A percentile compares a stretch with the other conserved stretches of the same genome.
Evolutionary conservation across 2,329 filamentous ascomycete species (phyloP).

Genomic region (Graphiopsis chlorocephala): DNA sequence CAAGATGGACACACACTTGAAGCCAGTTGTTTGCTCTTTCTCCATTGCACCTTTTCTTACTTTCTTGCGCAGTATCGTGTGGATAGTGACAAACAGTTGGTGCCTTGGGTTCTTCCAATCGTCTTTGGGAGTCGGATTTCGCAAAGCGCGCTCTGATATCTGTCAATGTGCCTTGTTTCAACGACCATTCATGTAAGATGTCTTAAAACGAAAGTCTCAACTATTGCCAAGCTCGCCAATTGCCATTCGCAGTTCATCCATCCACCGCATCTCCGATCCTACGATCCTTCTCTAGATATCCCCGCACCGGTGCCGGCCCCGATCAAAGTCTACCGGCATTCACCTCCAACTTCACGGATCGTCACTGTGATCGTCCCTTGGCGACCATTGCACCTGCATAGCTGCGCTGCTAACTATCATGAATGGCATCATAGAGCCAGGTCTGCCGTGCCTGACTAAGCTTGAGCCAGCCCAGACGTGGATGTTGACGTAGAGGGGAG

Average conservation of each 20-base stretch:
- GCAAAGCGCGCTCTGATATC: neutral
- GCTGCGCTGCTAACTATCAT: neutral
- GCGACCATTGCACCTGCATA: neutral
- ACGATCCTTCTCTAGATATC: neutral
- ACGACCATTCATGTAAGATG: neutral
- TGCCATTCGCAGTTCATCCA: neutral
- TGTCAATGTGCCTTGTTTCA: neutral
- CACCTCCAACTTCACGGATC: neutral
- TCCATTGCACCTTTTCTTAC: neutral
- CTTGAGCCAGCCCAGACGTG: neutral
- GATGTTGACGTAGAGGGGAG: constrained; percentile 4
- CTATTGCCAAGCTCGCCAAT: neutral
- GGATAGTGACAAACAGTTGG: neutral
- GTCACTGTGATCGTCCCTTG: constrained; percentile 1
- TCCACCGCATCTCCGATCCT: neutral
- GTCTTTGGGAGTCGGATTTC: neutral
- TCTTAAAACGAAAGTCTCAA: neutral
- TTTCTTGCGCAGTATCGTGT: neutral
- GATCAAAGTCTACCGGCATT: neutral
- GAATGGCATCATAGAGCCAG: constrained; percentile 2
- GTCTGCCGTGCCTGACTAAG: constrained; percentile 1
- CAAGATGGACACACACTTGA: neutral
- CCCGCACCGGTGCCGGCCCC: neutral
- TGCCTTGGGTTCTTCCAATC: neutral
- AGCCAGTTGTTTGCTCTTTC: neutral